Evolutionary conservation across 495 filamentous ascomycete genomes (phyloP).

Genomic region (Xylaria palmicola): DNA sequence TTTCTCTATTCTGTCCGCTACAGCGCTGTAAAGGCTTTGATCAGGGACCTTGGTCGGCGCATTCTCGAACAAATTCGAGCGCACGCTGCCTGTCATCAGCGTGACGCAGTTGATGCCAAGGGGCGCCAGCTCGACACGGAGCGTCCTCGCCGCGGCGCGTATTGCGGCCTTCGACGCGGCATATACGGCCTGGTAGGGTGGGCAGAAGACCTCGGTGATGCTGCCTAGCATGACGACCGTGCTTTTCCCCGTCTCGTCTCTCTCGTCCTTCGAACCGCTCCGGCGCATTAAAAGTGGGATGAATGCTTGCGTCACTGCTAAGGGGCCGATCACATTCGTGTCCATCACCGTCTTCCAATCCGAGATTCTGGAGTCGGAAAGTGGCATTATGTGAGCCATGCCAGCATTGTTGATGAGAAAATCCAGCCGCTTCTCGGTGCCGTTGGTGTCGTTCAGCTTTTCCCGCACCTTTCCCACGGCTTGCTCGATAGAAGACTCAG

Average conservation of each 20-base stretch:
- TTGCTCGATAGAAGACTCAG: slow-evolving; percentile 35
- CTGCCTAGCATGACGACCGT: slow-evolving; percentile 51
- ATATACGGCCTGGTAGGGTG: slow-evolving; percentile 48
- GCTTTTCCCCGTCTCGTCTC: slow-evolving; percentile 37
- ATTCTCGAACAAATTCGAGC: slow-evolving; percentile 24
- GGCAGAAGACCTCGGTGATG: slow-evolving; percentile 44
- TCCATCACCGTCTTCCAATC: slow-evolving; percentile 48
- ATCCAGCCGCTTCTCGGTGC: slow-evolving; percentile 37
- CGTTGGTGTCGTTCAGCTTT: background rate
- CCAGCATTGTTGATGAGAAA: slow-evolving; percentile 60
- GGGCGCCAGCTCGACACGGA: slow-evolving; percentile 55
- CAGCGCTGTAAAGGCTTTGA: slow-evolving; percentile 19
- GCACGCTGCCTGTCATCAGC: slow-evolving; percentile 33
- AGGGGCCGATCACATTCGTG: slow-evolving; percentile 52
- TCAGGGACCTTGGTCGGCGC: slow-evolving; percentile 23
- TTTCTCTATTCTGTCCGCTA: slow-evolving; percentile 16
- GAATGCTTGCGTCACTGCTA: slow-evolving; percentile 57
- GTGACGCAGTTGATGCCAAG: slow-evolving; percentile 43
- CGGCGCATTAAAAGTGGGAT: slow-evolving; percentile 45
- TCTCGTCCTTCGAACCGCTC: background rate
- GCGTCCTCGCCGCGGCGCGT: slow-evolving; percentile 36
- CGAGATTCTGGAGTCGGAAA: slow-evolving; percentile 48
- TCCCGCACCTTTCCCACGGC: slow-evolving; percentile 29
- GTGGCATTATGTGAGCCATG: slow-evolving; percentile 39
- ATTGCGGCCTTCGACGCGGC: slow-evolving; percentile 56